Conservation (phyloP, 176 grass and related monocot genomes). For the Chloris gayana region DNA sequence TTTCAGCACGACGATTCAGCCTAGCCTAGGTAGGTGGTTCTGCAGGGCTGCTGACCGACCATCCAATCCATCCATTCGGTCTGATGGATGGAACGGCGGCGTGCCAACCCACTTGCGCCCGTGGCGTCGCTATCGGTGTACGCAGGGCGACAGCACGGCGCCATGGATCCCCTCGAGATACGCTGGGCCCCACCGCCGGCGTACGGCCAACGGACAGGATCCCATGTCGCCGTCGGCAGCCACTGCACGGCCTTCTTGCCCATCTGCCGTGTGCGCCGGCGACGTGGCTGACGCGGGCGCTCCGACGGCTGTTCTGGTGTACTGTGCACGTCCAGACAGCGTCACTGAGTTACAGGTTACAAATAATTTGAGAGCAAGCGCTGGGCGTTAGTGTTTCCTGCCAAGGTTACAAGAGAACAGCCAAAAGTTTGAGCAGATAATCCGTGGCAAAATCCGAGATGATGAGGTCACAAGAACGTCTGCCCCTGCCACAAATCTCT, state of each 20-base stretch:
- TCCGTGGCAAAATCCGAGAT: not conserved
- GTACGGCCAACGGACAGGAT: conserved; percentile 17
- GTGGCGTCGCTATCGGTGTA: conserved; percentile 38
- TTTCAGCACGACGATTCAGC: too few relatives aligned
- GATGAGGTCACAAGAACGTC: not conserved
- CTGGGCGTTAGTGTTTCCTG: not conserved
- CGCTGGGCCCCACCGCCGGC: conserved; percentile 15
- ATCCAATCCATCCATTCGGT: too few relatives aligned
- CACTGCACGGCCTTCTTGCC: not conserved
- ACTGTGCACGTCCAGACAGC: not conserved
- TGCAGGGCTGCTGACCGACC: too few relatives aligned
- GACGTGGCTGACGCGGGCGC: not conserved
- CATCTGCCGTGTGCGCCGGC: conserved; percentile 32
- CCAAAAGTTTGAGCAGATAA: not conserved
- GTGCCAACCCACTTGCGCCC: too few relatives aligned
- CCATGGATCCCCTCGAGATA: conserved; percentile 32
- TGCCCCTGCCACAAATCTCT: not conserved
- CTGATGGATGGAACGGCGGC: not conserved
- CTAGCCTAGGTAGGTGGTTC: too few relatives aligned
- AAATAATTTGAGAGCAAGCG: too few relatives aligned
- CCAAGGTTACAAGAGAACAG: not conserved
- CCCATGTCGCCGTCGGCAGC: conserved; percentile 1
- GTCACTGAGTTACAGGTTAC: too few relatives aligned
- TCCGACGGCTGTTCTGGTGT: not conserved
- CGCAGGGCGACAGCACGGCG: not conserved